Conservation (phyloP, 1,139 yeast species). For the Yamadazyma taylorii region DNA sequence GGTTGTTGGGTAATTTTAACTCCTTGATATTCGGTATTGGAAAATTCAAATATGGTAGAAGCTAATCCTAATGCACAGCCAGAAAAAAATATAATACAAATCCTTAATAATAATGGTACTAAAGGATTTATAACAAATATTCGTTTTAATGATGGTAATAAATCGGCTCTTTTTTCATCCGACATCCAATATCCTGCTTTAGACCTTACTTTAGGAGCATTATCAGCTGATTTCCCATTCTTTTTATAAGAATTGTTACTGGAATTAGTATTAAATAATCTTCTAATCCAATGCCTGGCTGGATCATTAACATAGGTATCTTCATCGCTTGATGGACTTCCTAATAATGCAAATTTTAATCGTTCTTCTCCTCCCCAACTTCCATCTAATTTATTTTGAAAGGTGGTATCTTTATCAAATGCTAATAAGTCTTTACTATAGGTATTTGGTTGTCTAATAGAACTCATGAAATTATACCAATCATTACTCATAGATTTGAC, state of each 20-base stretch:
- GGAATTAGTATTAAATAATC: conserved; percentile 6
- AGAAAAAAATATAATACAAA: conserved; percentile 63
- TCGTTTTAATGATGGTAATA: conserved; percentile 60
- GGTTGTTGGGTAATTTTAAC: conserved; percentile 69
- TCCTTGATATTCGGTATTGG: conserved; percentile 39
- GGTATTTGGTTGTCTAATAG: conserved; percentile 38
- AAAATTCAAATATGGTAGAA: conserved; percentile 55
- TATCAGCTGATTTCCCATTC: conserved; percentile 16
- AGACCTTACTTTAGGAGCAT: conserved; percentile 42
- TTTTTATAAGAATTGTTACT: conserved; percentile 3
- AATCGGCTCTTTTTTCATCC: conserved; percentile 59
- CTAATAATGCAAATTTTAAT: conserved; percentile 54
- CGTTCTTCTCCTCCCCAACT: conserved; percentile 74
- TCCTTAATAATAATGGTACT: conserved; percentile 73
- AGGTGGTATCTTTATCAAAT: conserved; percentile 23
- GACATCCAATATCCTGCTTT: conserved; percentile 71
- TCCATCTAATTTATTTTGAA: conserved; percentile 32
- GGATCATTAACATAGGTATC: conserved; percentile 25
- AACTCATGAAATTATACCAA: conserved; percentile 38
- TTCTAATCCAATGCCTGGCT: conserved; percentile 8
- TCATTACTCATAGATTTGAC: conserved; percentile 36
- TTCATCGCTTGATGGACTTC: conserved; percentile 32
- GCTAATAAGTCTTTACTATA: conserved; percentile 31
- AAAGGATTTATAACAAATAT: conserved; percentile 74
- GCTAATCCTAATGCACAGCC: conserved; percentile 69